Evolutionary conservation across 2,329 filamentous ascomycete genomes (phyloP), one percentile per base, ranked within the genome.

Genomic region (Arthrobotrys sphaeroides): DNA sequence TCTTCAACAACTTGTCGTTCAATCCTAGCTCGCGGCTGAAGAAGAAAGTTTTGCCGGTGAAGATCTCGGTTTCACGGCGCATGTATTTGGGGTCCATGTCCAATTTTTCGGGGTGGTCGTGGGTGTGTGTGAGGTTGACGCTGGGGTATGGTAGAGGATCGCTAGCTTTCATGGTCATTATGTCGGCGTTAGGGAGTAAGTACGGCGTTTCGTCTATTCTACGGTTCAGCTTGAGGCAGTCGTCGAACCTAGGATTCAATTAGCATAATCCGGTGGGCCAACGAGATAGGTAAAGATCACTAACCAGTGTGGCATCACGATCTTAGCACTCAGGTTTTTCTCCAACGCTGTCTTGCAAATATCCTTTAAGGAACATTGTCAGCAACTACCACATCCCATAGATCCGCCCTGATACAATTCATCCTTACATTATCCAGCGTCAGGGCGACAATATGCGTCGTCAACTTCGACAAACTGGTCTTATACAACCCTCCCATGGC

Each of bases 301-400:
- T 80, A 84, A 93, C 92, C 95, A 98, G 81, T 98, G 95, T 38
- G 95, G 95, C 61, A 99, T 85, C 16, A 99, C 92, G 73, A 97
- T 90, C 82, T 93, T 94, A 82, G 89, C 89, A 65, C 88, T 89
- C 64, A 92, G 85, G 1, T 87, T 87, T 82, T 90, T 96, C 6
- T 86, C 84, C 45, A 85, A 78, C 0, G 90, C 90, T 64, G 88
- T 81, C 75, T 86, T 81, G 77, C 90, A 91, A 62, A 79, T 77
- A 20, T 79, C 78, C 79, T 80, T 65, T 42, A 64, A 16, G 13
- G n/a, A n/a, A 38, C 40, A 20, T n/a, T n/a, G n/a, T 36, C 18
- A 43, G 55, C 38, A 75, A 5, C 22, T 31, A 22, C 42, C 43
- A 61, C 16, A 2, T 31, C 26, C 36, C 13, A n/a, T n/a, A n/a